A percentile compares a stretch with the other conserved stretches of the same genome.
phyloP scores from a whole-genome alignment of 2,329 filamentous ascomycete genomes.

The Didymella pomorum region DNA sequence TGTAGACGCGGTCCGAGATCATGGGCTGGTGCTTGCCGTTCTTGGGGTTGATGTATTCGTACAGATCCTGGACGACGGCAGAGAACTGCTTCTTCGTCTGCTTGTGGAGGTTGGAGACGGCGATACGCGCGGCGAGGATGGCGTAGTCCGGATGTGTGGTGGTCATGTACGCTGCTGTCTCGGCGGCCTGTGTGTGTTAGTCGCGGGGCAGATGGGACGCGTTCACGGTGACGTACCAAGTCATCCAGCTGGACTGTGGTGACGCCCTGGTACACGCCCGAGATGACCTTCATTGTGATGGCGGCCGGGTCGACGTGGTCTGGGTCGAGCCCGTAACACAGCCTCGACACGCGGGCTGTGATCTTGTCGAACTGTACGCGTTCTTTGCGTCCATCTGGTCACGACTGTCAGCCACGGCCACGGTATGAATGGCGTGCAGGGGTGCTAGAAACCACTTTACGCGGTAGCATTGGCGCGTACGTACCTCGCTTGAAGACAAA shows the following conservation, averaged over 20 bases:
- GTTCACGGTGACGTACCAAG: conserved; percentile 69
- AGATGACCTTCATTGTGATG: conserved; percentile 99
- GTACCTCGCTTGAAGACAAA: conserved; percentile 55
- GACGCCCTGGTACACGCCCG: conserved; percentile 97
- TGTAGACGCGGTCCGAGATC: conserved; percentile 91
- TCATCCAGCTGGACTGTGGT: conserved; percentile 97
- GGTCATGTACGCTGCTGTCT: conserved; percentile 99
- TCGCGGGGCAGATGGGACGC: conserved; percentile 23
- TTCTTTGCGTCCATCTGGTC: conserved; percentile 95
- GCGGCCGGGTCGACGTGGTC: conserved; percentile 97
- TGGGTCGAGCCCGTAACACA: conserved; percentile 96
- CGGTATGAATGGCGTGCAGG: conserved; percentile 29
- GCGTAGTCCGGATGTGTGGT: conserved; percentile 99
- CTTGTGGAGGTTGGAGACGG: conserved; percentile 99
- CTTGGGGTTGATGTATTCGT: conserved; percentile 95
- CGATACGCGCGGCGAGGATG: conserved; percentile 96
- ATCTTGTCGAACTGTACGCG: conserved; percentile 99
- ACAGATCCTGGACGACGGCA: conserved; percentile 90
- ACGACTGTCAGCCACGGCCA: conserved; percentile 36
- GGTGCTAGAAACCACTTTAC: conserved; percentile 21
- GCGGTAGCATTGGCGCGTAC: conserved; percentile 26
- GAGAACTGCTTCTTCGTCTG: conserved; percentile 99
- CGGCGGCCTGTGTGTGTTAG: conserved; percentile 74
- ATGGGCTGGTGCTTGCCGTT: conserved; percentile 85
- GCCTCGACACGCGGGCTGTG: conserved; percentile 94